Evolutionary conservation across 2,329 filamentous ascomycete species (phyloP), one percentile per base, ranked within the genome.

Genomic region (Colletotrichum sp.): DNA sequence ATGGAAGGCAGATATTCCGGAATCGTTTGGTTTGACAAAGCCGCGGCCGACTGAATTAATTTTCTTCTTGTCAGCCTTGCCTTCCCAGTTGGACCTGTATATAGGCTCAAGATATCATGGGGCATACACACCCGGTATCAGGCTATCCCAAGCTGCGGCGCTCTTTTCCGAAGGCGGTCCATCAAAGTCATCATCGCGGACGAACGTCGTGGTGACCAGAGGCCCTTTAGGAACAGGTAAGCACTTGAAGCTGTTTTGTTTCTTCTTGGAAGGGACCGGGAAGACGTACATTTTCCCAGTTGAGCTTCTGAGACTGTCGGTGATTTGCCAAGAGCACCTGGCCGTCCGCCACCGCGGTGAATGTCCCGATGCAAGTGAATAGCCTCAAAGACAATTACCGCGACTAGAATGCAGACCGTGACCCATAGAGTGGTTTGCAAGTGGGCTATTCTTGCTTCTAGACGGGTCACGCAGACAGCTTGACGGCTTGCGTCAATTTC

Each of bases 221-320:
- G 18, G 38, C 38, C 38, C 38, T 48, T 0, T n/a, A n/a, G 38
- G 1, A 12, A 48, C 9, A 1, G 8, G 38, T 48, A 3, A 48
- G 38, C 5, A n/a, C 18, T 48, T 48, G 38, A n/a, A 9, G 18
- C 12, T 48, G 38, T 48, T 2, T 4, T 3, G 18, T 43, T 48
- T 6, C 9, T 48, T 10, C 0, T 48, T n/a, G 38, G 6, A 12
- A 48, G 18, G 38, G 5, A 18, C 0, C 3, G 36, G 8, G 2
- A 2, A 48, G 38, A 18, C 38, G 3, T n/a, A 1, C 38, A n/a
- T 48, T 48, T 48, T 48, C 0, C 0, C 38, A 48, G 38, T 48
- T 2, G 38, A 1, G 38, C 38, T 48, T n/a, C 38, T n/a, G 38
- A 48, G 38, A n/a, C 5, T 48, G 38, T n/a, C 18, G 5, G 38